A percentile compares a stretch with the other conserved stretches of the same genome.
phyloP scores from a whole-genome alignment of 1,139 yeast species.

The Pichia sp. region DNA sequence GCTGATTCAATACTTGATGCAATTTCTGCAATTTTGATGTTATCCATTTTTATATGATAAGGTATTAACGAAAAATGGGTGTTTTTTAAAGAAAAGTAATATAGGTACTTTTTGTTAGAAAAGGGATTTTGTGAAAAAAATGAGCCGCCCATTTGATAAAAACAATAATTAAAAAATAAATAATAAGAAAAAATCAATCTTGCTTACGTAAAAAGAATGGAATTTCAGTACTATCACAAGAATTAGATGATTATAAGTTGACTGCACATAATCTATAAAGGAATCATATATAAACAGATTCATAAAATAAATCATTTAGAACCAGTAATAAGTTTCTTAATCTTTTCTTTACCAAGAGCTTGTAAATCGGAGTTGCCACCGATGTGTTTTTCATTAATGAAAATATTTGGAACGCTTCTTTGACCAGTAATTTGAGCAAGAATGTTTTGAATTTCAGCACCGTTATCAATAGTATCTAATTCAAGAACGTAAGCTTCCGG shows the following conservation, averaged over 20 bases:
- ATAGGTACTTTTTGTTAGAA: not conserved
- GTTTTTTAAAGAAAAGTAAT: not conserved
- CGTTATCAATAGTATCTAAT: slow-evolving; percentile 52
- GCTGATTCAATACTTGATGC: slow-evolving; percentile 6
- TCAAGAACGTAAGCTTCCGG: slow-evolving; percentile 58
- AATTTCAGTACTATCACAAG: not conserved
- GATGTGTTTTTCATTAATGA: slow-evolving; percentile 82
- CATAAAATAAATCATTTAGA: not conserved
- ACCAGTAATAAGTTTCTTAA: slow-evolving; percentile 7
- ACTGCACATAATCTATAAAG: not conserved
- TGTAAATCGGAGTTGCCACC: slow-evolving; percentile 93
- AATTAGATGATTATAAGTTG: not conserved
- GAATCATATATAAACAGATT: not conserved
- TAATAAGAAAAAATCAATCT: not conserved
- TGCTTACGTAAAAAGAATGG: not conserved
- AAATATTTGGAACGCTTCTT: slow-evolving; percentile 87
- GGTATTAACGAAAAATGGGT: not conserved
- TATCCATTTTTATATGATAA: not conserved
- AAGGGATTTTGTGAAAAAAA: not conserved
- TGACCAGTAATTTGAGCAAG: slow-evolving; percentile 76
- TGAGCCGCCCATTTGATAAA: not conserved
- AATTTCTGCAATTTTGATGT: not conserved
- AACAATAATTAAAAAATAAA: not conserved
- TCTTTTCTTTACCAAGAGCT: slow-evolving; percentile 28
- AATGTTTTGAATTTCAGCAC: slow-evolving; percentile 72